These are phyloP conservation scores for Amphirosellinia nigrospora DNA, from an alignment of 495 filamentous ascomycete genomes.

Conservation along the genomic window DNA sequence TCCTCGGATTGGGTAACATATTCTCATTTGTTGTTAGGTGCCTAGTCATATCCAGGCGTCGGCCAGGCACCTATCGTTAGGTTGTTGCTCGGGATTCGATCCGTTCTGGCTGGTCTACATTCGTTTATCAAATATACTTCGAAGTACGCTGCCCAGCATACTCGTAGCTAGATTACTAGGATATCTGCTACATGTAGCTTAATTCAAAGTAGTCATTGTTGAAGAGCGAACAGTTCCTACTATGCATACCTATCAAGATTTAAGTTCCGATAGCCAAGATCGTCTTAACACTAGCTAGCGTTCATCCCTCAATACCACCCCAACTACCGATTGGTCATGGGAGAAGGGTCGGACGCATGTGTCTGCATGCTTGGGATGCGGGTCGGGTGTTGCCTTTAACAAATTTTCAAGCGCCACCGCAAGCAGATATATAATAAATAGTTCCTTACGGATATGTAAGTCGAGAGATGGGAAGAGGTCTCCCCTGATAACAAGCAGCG, in stretches of 20 bases:
- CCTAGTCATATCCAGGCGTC: no score
- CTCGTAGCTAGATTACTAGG: no score
- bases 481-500: not conserved
- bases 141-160: no score
- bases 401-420: constrained; percentile 6
- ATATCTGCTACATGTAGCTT: no score
- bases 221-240: not conserved
- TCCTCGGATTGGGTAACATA: no score
- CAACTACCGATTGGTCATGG: constrained; percentile 17
- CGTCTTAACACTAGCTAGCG: not conserved
- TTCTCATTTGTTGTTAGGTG: no score
- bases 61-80: no score
- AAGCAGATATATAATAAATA: not conserved
- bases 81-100: no score
- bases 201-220: not conserved
- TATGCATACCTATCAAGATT: not conserved
- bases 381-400: constrained; percentile 1
- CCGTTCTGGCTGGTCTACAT: no score
- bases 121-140: no score
- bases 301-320: constrained; percentile 24
- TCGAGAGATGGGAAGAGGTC: constrained; percentile 5
- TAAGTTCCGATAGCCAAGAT: constrained; percentile 2
- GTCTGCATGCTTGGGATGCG: constrained; percentile 3
- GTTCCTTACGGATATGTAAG: not conserved
- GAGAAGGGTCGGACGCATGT: not conserved